Evolutionary conservation across 2,329 filamentous ascomycete species (phyloP), one percentile per base, ranked within the genome.

Genomic region (Diaporthe aspalathi): DNA sequence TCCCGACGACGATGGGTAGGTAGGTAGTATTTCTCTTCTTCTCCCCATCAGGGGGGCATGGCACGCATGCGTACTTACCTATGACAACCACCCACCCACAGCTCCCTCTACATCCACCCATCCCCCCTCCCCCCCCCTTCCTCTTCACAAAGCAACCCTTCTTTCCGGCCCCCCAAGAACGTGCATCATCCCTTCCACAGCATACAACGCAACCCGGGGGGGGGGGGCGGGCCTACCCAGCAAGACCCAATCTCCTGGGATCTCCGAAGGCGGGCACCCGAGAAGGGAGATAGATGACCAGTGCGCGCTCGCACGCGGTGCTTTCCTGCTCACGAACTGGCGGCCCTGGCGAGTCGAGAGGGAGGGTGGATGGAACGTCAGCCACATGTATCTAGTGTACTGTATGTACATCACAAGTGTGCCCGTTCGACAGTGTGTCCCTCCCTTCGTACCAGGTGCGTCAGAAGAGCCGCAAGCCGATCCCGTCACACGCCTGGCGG

Each of bases 271-370:
- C 35, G 27, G 40, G 16, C 40, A n/a, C 16, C 8, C 45, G n/a
- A 27, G 60, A 50, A 38, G 35, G 35, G 12, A 38, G 35, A 11
- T 9, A 38, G 60, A 65, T 50, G 45, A 50, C 45, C 60, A 56
- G 53, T 56, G 32, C 12, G 12, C 16, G 29, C 35, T 5, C 35
- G 35, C 6, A 2, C 35, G 35, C 6, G 35, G 35, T 38, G 35
- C 32, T 22, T 49, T n/a, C n/a, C n/a, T n/a, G 22, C 32, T 47
- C 43, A 60, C 69, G 43, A 52, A 47, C 47, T 35, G 43, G 53
- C 38, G 45, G 50, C 17, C 68, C 43, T 57, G 60, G 24, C 60
- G 40, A 52, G 62, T 52, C 62, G 52, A 67, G 40, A 57, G 47
- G 40, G 62, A 57, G 40, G 63, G 35, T 35, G 54, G 22, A 60